Percentiles rank a stretch among this genome's conserved stretches.
phyloP scores from a whole-genome alignment of 371 early-diverging fungal species.

The Zopfochytrium polystomum region DNA sequence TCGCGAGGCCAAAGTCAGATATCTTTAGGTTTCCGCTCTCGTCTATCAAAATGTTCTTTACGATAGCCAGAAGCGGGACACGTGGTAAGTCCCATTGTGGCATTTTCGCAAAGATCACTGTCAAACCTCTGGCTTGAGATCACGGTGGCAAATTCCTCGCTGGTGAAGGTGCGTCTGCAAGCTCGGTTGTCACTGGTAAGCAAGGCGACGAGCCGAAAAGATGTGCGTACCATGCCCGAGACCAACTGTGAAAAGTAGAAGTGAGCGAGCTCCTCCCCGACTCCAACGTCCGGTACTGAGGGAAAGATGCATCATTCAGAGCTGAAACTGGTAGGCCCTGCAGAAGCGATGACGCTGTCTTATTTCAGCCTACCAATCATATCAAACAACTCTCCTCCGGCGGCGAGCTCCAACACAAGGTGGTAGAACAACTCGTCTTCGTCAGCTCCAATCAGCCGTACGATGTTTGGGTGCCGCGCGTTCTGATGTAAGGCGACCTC shows the following conservation, averaged over 20 bases:
- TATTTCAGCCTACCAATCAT: constrained; percentile 45
- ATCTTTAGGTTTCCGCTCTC: constrained; percentile 56
- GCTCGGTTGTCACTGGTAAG: no score
- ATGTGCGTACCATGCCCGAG: constrained; percentile 57
- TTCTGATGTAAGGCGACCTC: no score
- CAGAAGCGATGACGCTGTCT: neutral
- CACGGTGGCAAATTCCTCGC: no score
- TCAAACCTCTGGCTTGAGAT: no score
- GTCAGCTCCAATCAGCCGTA: no score
- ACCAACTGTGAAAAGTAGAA: constrained; percentile 69
- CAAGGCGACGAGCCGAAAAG: no score
- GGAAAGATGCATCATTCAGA: no score
- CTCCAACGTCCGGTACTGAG: constrained; percentile 69
- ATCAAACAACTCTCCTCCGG: constrained; percentile 65
- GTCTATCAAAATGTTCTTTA: constrained; percentile 54
- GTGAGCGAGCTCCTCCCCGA: constrained; percentile 67
- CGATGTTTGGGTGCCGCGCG: no score
- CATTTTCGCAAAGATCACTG: no score
- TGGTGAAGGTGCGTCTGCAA: no score
- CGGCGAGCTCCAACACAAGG: constrained; percentile 58
- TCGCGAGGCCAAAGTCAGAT: constrained; percentile 66
- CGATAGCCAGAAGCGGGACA: no score
- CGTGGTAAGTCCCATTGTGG: no score
- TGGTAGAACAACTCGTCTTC: constrained; percentile 50
- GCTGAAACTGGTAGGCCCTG: constrained; percentile 21